Base-by-base conservation (phyloP, 2,329 filamentous ascomycete species). In the Ophiostoma piceae region DNA sequence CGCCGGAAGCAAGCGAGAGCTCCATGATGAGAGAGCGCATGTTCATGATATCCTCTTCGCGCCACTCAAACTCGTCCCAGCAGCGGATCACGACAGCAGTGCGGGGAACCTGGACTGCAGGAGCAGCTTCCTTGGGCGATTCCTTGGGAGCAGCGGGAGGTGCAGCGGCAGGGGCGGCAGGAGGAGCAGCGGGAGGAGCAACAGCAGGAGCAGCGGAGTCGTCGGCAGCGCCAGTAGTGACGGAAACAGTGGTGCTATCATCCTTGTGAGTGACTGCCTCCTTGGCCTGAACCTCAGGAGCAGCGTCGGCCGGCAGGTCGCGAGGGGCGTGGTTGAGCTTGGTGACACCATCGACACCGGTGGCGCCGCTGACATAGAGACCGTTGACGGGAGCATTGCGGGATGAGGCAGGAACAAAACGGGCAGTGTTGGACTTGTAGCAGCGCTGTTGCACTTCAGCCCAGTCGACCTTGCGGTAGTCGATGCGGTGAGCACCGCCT, bases 21-120 rank as follows among this genome's bases (percentile, higher is more conserved):
- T 97, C 94, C 29, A 89, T 87, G 76, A 97, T 92, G 79, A 97
- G 87, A 41, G 93, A 90, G 39, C 94, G 89, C 47, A 97, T 79
- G 75, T 92, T 92, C 78, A 94, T 87, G 67, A 94, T 84, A 76
- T 95, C 92, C 75, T 96, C 91, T 60, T 90, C 86, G 11, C 88
- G 88, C 83, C 92, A 97, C 9, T 87, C 75, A 74, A 91, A 96
- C 74, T 91, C 90, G 74, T 90, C 88, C 91, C 92, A 97, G 67
- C 90, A 90, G 32, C 94, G 87, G 32, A 97, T 85, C 0, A 97
- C 86, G 6, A 97, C 84, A 2, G 92, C 93, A 0, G 91, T 94
- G 29, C 92, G 85, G 0, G 85, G 79, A 19, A 82, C 43, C 22
- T 66, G 22, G 39, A 26, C 22, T 29, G 65, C 65, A 7, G 39